Evolutionary conservation across 139 green algal genomes (phyloP).

Genomic region (Coelastrella sp.): DNA sequence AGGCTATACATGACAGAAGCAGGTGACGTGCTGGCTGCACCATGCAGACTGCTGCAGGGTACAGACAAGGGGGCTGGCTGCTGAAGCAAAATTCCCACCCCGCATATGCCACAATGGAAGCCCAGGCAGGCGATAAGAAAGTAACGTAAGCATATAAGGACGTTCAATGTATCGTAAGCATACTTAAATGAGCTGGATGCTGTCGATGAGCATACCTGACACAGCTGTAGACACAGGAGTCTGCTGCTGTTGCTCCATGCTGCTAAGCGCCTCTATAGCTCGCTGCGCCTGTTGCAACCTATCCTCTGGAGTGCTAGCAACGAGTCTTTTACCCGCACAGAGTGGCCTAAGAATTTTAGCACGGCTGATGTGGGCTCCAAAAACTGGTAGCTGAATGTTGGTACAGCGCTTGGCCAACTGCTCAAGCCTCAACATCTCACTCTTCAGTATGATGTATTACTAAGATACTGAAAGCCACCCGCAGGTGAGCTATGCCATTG

Average conservation of each 20-base stretch:
- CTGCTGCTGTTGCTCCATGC: constrained; percentile 4
- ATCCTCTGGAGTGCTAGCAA: constrained; percentile 1
- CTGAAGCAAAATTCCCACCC: no score
- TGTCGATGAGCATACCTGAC: neutral
- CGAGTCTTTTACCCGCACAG: neutral
- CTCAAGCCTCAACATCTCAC: constrained; percentile 6
- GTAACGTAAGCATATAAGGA: no score
- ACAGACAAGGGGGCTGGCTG: no score
- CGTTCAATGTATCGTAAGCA: no score
- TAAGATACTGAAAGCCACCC: neutral
- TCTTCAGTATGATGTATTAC: no score
- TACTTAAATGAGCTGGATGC: no score
- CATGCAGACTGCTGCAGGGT: no score
- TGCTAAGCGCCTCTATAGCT: constrained; percentile 7
- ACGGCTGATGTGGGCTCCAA: constrained; percentile 2
- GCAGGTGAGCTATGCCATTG: neutral
- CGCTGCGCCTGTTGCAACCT: neutral
- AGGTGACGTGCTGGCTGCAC: neutral
- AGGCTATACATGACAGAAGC: neutral
- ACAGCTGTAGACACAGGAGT: neutral
- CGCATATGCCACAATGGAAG: no score
- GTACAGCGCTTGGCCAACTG: neutral
- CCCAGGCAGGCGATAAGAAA: no score
- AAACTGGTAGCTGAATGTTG: neutral
- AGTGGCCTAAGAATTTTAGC: neutral